Percentiles rank a stretch among this genome's conserved stretches.
Conservation (phyloP, 23 red algal species). For the Chondrus crispus region DNA sequence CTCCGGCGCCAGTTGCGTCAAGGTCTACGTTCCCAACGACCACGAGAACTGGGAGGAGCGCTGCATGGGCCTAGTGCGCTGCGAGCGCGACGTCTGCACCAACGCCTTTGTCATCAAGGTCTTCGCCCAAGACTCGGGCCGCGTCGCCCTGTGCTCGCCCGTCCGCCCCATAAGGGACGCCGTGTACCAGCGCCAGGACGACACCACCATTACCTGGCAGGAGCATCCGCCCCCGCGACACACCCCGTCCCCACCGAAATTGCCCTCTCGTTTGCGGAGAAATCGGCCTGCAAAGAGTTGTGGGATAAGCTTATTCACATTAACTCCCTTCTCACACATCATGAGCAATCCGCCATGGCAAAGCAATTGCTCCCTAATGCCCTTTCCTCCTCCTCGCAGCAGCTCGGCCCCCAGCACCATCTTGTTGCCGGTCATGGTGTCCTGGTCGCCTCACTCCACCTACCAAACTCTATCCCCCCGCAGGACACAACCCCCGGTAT, state of each 20-base stretch:
- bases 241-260: slow-evolving; percentile 4
- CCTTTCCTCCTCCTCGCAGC: too few species aligned
- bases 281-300: slow-evolving; percentile 2
- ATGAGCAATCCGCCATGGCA: too few species aligned
- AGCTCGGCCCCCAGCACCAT: too few species aligned
- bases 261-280: slow-evolving; percentile 35
- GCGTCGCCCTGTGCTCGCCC: not conserved
- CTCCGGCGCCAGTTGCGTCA: too few species aligned
- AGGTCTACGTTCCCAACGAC: slow-evolving; percentile 50
- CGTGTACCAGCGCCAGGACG: slow-evolving; percentile 9
- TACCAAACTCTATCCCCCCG: too few species aligned
- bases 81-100: slow-evolving; percentile 17
- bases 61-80: slow-evolving; percentile 22
- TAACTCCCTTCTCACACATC: slow-evolving; percentile 4
- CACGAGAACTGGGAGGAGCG: slow-evolving; percentile 44
- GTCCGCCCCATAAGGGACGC: slow-evolving; percentile 12
- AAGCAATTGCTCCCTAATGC: too few species aligned
- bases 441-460: too few species aligned
- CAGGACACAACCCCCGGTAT: too few species aligned
- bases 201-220: slow-evolving; percentile 45
- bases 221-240: slow-evolving; percentile 1
- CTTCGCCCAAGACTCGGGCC: slow-evolving; percentile 5
- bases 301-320: slow-evolving; percentile 20
- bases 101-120: slow-evolving; percentile 12
- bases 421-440: too few species aligned